phyloP scores from a whole-genome alignment of 805 yeast genomes.

The Yarrowia keelungensis region DNA sequence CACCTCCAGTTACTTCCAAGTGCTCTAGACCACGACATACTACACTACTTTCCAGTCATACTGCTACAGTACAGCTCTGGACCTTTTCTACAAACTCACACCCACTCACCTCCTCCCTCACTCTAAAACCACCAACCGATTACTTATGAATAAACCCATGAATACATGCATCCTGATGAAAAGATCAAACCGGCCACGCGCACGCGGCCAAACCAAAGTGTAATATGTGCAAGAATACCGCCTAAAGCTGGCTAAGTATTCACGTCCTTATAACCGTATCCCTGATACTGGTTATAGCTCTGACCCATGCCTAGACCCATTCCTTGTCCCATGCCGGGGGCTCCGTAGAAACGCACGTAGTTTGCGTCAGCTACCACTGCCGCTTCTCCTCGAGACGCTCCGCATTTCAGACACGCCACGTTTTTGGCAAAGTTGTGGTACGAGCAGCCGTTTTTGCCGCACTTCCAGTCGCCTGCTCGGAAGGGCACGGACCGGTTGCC shows the following conservation, averaged over 20 bases:
- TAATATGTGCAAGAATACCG: slow-evolving; percentile 5
- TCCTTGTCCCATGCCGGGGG: slow-evolving; percentile 19
- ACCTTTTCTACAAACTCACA: too few species aligned
- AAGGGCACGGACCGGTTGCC: slow-evolving; percentile 67
- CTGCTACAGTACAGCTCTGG: too few species aligned
- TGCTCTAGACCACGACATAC: too few species aligned
- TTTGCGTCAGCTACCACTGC: slow-evolving; percentile 40
- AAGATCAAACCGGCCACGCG: slow-evolving; percentile 14
- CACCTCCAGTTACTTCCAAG: too few species aligned
- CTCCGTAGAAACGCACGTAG: slow-evolving; percentile 13
- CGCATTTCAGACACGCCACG: slow-evolving; percentile 85
- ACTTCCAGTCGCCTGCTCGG: slow-evolving; percentile 97
- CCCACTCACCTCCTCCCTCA: not conserved
- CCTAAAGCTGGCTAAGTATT: not conserved
- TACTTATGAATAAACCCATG: slow-evolving; percentile 32
- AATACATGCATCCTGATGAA: slow-evolving; percentile 20
- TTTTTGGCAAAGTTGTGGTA: slow-evolving; percentile 95
- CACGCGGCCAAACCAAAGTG: slow-evolving; percentile 18
- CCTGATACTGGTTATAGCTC: slow-evolving; percentile 19
- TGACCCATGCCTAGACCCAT: slow-evolving; percentile 16
- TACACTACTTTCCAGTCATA: not conserved
- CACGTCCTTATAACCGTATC: slow-evolving; percentile 21
- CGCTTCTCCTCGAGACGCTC: slow-evolving; percentile 63
- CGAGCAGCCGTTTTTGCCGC: slow-evolving; percentile 75
- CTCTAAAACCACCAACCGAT: slow-evolving; percentile 12